These are phyloP conservation scores for Kwoniella mangroviensis DNA, from an alignment of 768 basidiomycete species.

Conservation along the genomic window DNA sequence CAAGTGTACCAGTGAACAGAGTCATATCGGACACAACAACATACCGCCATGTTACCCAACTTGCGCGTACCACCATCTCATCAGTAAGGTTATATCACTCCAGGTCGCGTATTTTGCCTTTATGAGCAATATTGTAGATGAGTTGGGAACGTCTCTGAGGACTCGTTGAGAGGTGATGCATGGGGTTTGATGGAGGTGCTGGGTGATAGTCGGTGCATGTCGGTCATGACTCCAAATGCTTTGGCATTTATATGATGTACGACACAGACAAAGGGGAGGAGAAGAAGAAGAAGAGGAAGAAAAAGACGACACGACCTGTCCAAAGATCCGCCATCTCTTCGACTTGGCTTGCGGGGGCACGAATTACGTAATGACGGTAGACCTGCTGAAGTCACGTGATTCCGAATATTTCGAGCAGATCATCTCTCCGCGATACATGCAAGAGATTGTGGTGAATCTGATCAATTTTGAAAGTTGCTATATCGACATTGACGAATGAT, in stretches of 20 bases:
- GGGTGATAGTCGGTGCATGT: no score
- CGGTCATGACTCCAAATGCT: no score
- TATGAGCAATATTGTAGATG: background rate
- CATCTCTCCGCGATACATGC: background rate
- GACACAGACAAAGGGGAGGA: background rate
- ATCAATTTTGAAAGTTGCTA: no score
- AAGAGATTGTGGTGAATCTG: no score
- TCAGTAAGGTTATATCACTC: constrained; percentile 27
- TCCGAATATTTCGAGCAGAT: background rate
- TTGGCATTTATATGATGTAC: background rate
- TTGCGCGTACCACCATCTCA: constrained; percentile 3
- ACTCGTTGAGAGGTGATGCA: no score
- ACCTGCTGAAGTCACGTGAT: background rate
- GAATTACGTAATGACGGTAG: background rate
- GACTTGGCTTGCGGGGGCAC: no score
- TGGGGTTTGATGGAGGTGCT: no score
- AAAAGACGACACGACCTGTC: no score
- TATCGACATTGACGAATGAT: background rate
- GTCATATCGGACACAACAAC: constrained; percentile 8
- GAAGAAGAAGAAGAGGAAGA: background rate
- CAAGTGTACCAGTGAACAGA: background rate
- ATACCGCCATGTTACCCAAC: background rate
- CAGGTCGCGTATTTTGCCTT: background rate
- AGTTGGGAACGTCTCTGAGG: no score
- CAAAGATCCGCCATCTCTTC: no score